Conservation (phyloP, 2,329 filamentous ascomycete species). For the Colletotrichum spaethianum region DNA sequence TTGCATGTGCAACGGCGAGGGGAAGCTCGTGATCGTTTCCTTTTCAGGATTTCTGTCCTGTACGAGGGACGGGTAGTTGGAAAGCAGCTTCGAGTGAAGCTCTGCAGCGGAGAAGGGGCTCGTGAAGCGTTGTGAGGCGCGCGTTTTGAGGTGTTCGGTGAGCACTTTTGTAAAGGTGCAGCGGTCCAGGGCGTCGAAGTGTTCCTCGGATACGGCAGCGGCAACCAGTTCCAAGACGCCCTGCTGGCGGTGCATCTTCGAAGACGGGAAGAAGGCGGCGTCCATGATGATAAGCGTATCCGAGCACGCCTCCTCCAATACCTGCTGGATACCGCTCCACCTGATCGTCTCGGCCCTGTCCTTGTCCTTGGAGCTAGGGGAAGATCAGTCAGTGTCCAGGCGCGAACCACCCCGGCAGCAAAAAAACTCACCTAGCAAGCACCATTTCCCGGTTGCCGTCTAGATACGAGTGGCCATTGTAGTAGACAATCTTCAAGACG, state of each 20-base stretch:
- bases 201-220: slow-evolving; percentile 68
- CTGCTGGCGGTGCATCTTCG: slow-evolving; percentile 64
- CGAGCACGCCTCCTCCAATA: slow-evolving; percentile 68
- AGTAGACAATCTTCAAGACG: slow-evolving; percentile 72
- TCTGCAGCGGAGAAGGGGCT: slow-evolving; percentile 66
- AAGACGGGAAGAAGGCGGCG: slow-evolving; percentile 69
- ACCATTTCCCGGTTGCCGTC: slow-evolving; percentile 71
- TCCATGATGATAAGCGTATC: slow-evolving; percentile 73
- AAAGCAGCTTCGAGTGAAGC: slow-evolving; percentile 67
- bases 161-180: slow-evolving; percentile 67
- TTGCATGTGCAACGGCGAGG: slow-evolving; percentile 69
- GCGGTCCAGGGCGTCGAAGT: slow-evolving; percentile 62
- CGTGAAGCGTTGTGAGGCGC: slow-evolving; percentile 58
- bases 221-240: slow-evolving; percentile 71
- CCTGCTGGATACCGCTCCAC: slow-evolving; percentile 70
- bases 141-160: slow-evolving; percentile 63
- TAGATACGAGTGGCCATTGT: slow-evolving; percentile 68
- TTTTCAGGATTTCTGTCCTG: slow-evolving; percentile 64
- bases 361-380: slow-evolving; percentile 61
- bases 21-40: slow-evolving; percentile 63
- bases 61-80: slow-evolving; percentile 66
- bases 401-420: no score
- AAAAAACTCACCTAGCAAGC: slow-evolving; percentile 64
- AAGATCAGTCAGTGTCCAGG: slow-evolving; percentile 19
- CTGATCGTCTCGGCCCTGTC: slow-evolving; percentile 63